Conservation (phyloP, 768 basidiomycete species). For the Pisolithus microcarpus region DNA sequence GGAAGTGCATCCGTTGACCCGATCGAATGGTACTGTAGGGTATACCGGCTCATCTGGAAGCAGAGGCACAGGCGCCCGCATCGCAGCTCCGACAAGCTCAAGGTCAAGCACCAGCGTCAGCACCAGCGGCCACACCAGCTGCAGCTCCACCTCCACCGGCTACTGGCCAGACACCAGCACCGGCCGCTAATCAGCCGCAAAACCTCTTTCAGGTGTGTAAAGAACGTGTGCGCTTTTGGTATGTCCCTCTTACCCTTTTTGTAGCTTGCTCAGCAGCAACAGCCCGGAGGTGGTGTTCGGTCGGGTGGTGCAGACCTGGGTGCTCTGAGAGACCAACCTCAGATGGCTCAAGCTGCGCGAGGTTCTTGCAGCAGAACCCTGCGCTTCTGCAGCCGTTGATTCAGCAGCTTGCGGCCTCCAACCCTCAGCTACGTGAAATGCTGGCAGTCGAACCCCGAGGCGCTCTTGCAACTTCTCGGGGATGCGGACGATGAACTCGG, state of each 20-base stretch:
- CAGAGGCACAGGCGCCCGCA: conserved; percentile 31
- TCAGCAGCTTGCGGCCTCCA: conserved; percentile 68
- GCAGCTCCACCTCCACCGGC: conserved; percentile 17
- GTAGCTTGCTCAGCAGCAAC: conserved; percentile 63
- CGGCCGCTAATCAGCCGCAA: conserved; percentile 46
- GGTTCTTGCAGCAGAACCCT: conserved; percentile 70
- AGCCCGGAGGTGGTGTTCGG: conserved; percentile 27
- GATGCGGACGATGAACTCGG: conserved; percentile 22
- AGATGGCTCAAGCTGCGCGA: conserved; percentile 69
- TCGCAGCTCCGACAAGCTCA: conserved; percentile 20
- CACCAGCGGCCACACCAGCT: too few species aligned
- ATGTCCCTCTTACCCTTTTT: not conserved
- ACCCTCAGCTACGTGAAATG: conserved; percentile 68
- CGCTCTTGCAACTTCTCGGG: conserved; percentile 57
- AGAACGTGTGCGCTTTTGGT: not conserved
- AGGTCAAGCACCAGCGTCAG: too few species aligned
- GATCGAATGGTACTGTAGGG: conserved; percentile 45
- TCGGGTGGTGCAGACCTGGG: conserved; percentile 36
- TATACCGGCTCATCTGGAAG: conserved; percentile 65
- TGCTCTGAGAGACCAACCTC: conserved; percentile 53
- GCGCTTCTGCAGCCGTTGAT: conserved; percentile 69
- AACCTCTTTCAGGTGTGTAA: conserved; percentile 79
- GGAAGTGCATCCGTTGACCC: not conserved
- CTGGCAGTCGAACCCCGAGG: conserved; percentile 69
- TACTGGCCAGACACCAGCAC: conserved; percentile 30